Evolutionary conservation across 192 early-diverging fungal genomes (phyloP).

Genomic region (Coemansia biformis): DNA sequence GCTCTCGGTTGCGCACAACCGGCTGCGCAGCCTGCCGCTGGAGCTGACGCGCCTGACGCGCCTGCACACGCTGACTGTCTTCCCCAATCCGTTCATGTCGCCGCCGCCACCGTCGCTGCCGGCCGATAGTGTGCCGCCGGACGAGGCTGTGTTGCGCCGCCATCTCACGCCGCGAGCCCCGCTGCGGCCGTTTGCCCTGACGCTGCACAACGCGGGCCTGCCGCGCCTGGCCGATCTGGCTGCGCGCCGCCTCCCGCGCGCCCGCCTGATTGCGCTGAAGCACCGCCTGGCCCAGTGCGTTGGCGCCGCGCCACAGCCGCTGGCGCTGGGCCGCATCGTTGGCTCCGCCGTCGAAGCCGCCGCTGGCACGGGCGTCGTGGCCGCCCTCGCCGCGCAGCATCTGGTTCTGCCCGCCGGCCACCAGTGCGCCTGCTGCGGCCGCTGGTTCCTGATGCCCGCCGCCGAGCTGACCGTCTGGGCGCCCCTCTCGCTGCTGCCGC

Average conservation of each 20-base stretch:
- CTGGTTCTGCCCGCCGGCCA: slow-evolving; percentile 29
- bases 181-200: slow-evolving; percentile 15
- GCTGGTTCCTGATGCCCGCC: slow-evolving; percentile 27
- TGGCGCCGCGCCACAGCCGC: slow-evolving; percentile 3
- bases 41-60: slow-evolving; percentile 26
- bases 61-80: slow-evolving; percentile 31
- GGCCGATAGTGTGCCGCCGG: background rate
- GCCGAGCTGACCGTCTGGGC: slow-evolving; percentile 36
- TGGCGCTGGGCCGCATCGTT: slow-evolving; percentile 29
- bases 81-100: slow-evolving; percentile 36
- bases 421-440: slow-evolving; percentile 29
- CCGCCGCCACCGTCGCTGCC: slow-evolving; percentile 8
- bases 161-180: background rate
- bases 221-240: slow-evolving; percentile 42
- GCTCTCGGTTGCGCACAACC: slow-evolving; percentile 45
- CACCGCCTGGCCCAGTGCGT: slow-evolving; percentile 30
- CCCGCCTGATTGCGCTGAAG: slow-evolving; percentile 19
- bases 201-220: slow-evolving; percentile 7
- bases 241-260: slow-evolving; percentile 29
- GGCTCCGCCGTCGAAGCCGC: slow-evolving; percentile 16
- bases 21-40: slow-evolving; percentile 27
- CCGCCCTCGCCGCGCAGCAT: slow-evolving; percentile 26
- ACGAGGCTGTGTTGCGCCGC: slow-evolving; percentile 7
- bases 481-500: slow-evolving; percentile 17
- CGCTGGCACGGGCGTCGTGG: slow-evolving; percentile 8